phyloP scores from a whole-genome alignment of 2,329 filamentous ascomycete species.

The Alternaria sp. region DNA sequence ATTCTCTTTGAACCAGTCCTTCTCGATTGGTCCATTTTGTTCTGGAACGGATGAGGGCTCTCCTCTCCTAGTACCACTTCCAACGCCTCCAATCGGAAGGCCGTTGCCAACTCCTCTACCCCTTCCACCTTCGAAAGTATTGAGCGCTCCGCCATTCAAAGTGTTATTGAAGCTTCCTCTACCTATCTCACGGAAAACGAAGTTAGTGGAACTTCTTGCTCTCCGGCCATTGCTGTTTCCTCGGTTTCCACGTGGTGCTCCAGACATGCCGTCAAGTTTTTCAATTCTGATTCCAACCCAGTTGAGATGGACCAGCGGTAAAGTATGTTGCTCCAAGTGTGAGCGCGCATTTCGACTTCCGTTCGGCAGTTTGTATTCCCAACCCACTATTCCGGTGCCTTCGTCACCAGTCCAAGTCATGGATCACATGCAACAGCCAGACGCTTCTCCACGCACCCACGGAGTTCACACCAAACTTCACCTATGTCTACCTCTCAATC shows the following conservation, averaged over 20 bases:
- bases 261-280: not conserved
- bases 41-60: not conserved
- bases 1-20: not conserved
- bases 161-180: not conserved
- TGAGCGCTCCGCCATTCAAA: not conserved
- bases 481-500: not conserved
- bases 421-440: not conserved
- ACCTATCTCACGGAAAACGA: not conserved
- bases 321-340: fast-evolving
- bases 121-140: not conserved
- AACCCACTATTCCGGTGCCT: fast-evolving
- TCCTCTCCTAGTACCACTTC: not conserved
- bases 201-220: not conserved
- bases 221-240: not conserved
- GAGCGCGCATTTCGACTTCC: fast-evolving
- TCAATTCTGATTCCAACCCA: too few species aligned
- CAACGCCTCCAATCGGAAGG: not conserved
- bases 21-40: not conserved
- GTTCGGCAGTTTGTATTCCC: not conserved
- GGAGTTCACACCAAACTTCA: not conserved
- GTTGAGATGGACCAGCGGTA: not conserved
- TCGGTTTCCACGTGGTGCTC: not conserved
- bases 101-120: not conserved
- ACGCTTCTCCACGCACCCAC: not conserved
- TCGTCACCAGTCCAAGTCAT: not conserved